These are phyloP conservation scores for Chrysophaeum taylorii DNA, from an alignment of 352 stramenopile species.

Conservation along the genomic window DNA sequence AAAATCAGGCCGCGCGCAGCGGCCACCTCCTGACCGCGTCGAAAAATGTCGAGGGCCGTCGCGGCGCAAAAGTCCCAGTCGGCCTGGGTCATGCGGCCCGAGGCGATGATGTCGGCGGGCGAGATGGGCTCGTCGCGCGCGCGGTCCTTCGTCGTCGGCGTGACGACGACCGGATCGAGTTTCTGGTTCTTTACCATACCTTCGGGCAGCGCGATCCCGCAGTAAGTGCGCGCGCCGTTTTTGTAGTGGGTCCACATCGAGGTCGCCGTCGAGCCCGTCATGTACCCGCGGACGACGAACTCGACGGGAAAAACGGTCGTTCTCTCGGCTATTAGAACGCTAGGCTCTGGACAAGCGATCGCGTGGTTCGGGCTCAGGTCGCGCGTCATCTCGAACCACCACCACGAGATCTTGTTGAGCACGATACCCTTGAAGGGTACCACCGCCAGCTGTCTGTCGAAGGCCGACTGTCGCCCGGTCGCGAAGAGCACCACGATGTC, in stretches of 20 bases:
- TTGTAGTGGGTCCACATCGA: conserved; percentile 99
- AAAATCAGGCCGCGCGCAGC: conserved; percentile 84
- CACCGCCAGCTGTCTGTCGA: conserved; percentile 86
- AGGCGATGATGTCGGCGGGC: conserved; percentile 73
- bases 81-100: conserved; percentile 85
- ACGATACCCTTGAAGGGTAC: conserved; percentile 95
- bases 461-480: conserved; percentile 95
- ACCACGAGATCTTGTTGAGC: conserved; percentile 80
- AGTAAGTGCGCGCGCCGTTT: conserved; percentile 87
- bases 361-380: conserved; percentile 96
- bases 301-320: conserved; percentile 92
- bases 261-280: conserved; percentile 90
- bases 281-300: conserved; percentile 95
- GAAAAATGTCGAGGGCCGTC: conserved; percentile 27
- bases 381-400: conserved; percentile 87
- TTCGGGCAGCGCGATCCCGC: conserved; percentile 80
- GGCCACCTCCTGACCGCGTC: conserved; percentile 77
- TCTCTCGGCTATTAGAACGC: conserved; percentile 87
- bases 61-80: conserved; percentile 87
- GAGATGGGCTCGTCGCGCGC: conserved; percentile 96
- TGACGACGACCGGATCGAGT: conserved; percentile 82
- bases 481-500: conserved; percentile 83
- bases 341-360: conserved; percentile 78
- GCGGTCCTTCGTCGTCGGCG: conserved; percentile 96
- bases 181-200: conserved; percentile 94